Percentiles rank a stretch among this genome's conserved stretches.
These are phyloP conservation scores for Ochromonas danica DNA, from an alignment of 108 stramenopile species.

Conservation along the genomic window DNA sequence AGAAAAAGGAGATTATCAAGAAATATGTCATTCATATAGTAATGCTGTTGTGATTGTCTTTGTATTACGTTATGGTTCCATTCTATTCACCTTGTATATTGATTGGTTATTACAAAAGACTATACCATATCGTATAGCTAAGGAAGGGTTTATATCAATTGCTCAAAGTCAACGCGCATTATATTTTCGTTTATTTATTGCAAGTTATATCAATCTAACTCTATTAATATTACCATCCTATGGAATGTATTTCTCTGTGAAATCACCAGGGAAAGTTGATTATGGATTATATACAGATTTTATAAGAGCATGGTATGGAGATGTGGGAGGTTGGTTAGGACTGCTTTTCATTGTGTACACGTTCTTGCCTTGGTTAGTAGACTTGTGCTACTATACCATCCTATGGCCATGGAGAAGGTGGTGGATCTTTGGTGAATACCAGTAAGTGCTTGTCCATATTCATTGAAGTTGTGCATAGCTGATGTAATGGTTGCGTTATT, in stretches of 20 bases:
- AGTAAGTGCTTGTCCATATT: too few relatives aligned
- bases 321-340: too few relatives aligned
- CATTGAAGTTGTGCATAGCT: too few relatives aligned
- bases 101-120: not conserved
- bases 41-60: not conserved
- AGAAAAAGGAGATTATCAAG: not conserved
- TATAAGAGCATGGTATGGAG: conserved; percentile 7
- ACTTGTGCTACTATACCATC: too few relatives aligned
- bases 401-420: too few relatives aligned
- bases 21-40: not conserved
- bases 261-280: not conserved
- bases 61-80: not conserved
- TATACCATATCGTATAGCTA: not conserved
- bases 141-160: not conserved
- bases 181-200: not conserved
- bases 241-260: not conserved
- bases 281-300: conserved; percentile 11
- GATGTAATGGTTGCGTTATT: too few relatives aligned
- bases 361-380: too few relatives aligned
- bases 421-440: too few relatives aligned
- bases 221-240: not conserved
- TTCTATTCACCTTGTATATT: not conserved
- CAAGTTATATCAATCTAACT: conserved; percentile 2
- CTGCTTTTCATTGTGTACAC: too few relatives aligned
- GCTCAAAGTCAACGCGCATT: conserved; percentile 1